Conservation (phyloP, 1,284 basidiomycete genomes). For the Cryptococcus maquisensis region DNA sequence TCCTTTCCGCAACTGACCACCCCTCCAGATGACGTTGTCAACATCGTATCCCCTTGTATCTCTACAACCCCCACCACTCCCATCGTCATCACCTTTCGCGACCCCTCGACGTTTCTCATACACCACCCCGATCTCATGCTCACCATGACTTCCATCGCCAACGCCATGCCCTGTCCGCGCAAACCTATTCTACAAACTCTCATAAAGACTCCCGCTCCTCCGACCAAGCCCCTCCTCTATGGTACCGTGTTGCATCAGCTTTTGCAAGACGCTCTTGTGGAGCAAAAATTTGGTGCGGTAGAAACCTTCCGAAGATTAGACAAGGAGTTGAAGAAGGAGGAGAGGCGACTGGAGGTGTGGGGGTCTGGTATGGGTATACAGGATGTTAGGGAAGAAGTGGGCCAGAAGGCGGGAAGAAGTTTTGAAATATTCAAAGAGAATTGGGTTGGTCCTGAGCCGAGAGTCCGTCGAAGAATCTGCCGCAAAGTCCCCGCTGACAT, state of each 20-base stretch:
- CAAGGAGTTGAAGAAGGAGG: conserved; percentile 36
- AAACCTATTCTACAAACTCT: conserved; percentile 71
- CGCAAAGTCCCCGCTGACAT: conserved; percentile 5
- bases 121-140: conserved; percentile 84
- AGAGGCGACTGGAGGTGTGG: conserved; percentile 43
- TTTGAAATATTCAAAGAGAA: conserved; percentile 43
- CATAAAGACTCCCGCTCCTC: conserved; percentile 53
- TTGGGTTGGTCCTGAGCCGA: conserved; percentile 36
- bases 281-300: conserved; percentile 34
- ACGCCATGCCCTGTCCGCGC: conserved; percentile 71
- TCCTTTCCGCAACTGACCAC: conserved; percentile 4
- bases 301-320: conserved; percentile 32
- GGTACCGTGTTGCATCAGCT: conserved; percentile 87
- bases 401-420: conserved; percentile 33
- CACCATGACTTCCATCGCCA: conserved; percentile 80
- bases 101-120: conserved; percentile 55
- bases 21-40: conserved; percentile 65
- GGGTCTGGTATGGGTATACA: conserved; percentile 41
- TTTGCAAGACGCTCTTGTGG: conserved; percentile 67
- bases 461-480: conserved; percentile 15
- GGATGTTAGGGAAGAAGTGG: conserved; percentile 43
- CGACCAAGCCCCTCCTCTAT: conserved; percentile 61
- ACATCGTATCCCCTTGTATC: conserved; percentile 57
- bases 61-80: conserved; percentile 10
- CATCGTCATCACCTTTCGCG: conserved; percentile 37